Evolutionary conservation across 2,329 filamentous ascomycete species (phyloP), one percentile per base, ranked within the genome.

Genomic region (Chrysoporthe puriensis): DNA sequence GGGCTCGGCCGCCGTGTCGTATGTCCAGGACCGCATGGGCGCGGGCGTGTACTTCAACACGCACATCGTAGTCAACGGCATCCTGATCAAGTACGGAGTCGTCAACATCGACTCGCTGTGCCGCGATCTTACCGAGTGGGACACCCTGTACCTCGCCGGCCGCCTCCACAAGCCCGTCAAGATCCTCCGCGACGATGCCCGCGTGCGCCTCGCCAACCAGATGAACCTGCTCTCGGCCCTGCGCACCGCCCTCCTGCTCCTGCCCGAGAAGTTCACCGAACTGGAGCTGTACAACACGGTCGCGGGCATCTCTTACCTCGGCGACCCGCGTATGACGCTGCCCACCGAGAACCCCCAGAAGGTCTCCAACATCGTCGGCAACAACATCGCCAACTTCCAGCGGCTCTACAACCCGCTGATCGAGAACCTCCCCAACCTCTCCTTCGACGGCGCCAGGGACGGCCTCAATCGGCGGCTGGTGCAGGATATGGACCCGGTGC

Each of bases 11-110:
- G 85, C 92, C 4, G 92, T 98, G 21, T 94, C 93, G 16, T 86
- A 89, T 64, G 89, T 97, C 26, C 95, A 99, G 78, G 93, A 98
- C 74, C 86, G 84, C 71, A 92, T 91, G 82, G 96, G 96, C 54
- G 96, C 96, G 0, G 96, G 96, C 7, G 93, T 97, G 50, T 99
- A 99, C 80, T 99, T 97, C 82, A 97, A 99, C 74, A 94, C 96
- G 0, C 97, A 95, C 77, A 88, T 99, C 61, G 95, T 92, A 2
- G 90, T 98, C 69, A 97, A 98, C 74, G 96, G 96, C 52, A 96
- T 94, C 70, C 85, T 98, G 75, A 96, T 99, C 79, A 99, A 99
- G 80, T 99, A 99, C 74, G 96, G 95, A 26, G 96, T 99, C 32
- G 96, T 97, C 56, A 97, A 96, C 74, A 86, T 98, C 72, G 90